Conservation (phyloP, 2,329 filamentous ascomycete species). For the Microdochium trichocladiopsis region DNA sequence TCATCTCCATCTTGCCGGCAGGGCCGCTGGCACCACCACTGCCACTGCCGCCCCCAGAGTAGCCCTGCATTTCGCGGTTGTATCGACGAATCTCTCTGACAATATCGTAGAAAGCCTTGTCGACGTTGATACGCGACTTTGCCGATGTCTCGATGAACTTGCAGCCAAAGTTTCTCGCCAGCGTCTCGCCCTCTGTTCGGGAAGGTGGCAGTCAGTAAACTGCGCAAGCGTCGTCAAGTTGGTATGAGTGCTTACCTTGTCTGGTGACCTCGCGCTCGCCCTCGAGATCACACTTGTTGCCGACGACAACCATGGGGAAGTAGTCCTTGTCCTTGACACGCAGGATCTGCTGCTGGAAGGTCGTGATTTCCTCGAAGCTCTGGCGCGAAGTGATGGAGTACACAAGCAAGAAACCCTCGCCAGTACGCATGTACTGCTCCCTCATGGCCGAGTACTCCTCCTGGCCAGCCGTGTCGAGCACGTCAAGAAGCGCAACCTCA, state of each 20-base stretch:
- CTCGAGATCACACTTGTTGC: constrained; percentile 99
- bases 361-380: constrained; percentile 97
- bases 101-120: constrained; percentile 97
- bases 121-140: constrained; percentile 96
- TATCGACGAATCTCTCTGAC: constrained; percentile 96
- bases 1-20: constrained; percentile 71
- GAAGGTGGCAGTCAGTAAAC: constrained; percentile 7
- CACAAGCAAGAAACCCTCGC: constrained; percentile 94
- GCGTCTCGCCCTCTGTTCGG: constrained; percentile 72
- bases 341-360: constrained; percentile 97
- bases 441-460: constrained; percentile 99
- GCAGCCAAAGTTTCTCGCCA: constrained; percentile 85
- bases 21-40: constrained; percentile 55
- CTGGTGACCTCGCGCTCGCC: constrained; percentile 83
- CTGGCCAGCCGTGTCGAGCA: constrained; percentile 95
- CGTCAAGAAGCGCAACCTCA: constrained; percentile 93
- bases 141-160: constrained; percentile 99
- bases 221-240: constrained; percentile 1
- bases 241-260: constrained; percentile 67
- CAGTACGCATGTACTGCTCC: constrained; percentile 99
- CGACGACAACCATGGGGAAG: constrained; percentile 98
- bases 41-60: constrained; percentile 64
- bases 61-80: constrained; percentile 95
- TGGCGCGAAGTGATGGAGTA: constrained; percentile 98
- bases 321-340: constrained; percentile 99